Conservation (phyloP, 1,284 basidiomycete genomes). For the Pyrrhoderma noxium region DNA sequence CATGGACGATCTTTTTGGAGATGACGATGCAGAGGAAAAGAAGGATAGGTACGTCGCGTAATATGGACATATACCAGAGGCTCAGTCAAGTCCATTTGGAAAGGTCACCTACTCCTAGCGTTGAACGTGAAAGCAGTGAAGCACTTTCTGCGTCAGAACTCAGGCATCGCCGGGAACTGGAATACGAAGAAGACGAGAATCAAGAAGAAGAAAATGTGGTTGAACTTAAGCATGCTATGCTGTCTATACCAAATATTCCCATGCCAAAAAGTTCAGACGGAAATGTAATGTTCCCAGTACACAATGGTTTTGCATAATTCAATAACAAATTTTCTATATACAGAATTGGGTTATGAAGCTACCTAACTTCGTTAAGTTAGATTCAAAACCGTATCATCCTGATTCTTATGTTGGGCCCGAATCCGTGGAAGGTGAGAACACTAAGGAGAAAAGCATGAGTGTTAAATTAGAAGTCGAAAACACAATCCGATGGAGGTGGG, state of each 20-base stretch:
- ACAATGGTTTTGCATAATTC: neutral
- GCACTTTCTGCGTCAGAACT: conserved; percentile 63
- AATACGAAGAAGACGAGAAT: conserved; percentile 76
- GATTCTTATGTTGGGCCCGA: conserved; percentile 77
- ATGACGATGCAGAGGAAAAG: conserved; percentile 44
- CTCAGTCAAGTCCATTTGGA: no score
- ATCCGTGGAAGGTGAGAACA: conserved; percentile 45
- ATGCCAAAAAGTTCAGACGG: conserved; percentile 64
- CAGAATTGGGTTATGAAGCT: conserved; percentile 79
- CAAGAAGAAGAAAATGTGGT: conserved; percentile 43
- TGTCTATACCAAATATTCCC: conserved; percentile 72
- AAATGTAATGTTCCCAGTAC: conserved; percentile 41
- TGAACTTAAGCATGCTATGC: conserved; percentile 59
- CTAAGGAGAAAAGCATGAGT: conserved; percentile 67
- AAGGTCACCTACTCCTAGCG: conserved; percentile 23
- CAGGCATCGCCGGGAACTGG: conserved; percentile 58
- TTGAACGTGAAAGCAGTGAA: conserved; percentile 48
- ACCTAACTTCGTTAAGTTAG: conserved; percentile 78
- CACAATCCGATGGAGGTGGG: conserved; percentile 87
- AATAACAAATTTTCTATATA: conserved; percentile 4
- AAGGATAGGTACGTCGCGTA: neutral
- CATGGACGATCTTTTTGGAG: conserved; percentile 74
- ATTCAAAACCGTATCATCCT: conserved; percentile 75
- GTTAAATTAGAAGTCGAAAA: conserved; percentile 86
- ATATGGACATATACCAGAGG: no score